Evolutionary conservation across 805 yeast species (phyloP).

Genomic region (Kurtzmaniella fragi): DNA sequence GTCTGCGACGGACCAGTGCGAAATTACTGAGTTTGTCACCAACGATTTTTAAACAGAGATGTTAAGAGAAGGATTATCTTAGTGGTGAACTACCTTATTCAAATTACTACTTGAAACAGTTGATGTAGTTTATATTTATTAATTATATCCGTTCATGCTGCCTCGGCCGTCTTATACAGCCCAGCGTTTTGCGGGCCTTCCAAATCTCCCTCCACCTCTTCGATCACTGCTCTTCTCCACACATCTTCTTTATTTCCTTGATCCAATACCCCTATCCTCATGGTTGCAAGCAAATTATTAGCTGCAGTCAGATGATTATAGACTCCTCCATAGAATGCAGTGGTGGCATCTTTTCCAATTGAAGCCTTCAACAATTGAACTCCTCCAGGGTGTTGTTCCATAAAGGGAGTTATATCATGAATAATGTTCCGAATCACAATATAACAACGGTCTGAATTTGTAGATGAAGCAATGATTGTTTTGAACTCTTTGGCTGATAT

Average conservation of each 20-base stretch:
- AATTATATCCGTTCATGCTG: conserved; percentile 24
- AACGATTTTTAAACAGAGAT: too few relatives aligned
- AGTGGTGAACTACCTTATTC: too few relatives aligned
- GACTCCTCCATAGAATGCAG: conserved; percentile 93
- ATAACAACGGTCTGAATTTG: conserved; percentile 48
- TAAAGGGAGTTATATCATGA: conserved; percentile 88
- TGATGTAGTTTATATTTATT: not conserved
- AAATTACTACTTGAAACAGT: not conserved
- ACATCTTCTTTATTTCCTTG: conserved; percentile 78
- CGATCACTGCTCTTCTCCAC: conserved; percentile 69
- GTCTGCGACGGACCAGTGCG: too few relatives aligned
- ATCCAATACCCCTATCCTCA: conserved; percentile 85
- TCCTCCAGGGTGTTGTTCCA: conserved; percentile 94
- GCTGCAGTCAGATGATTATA: conserved; percentile 93
- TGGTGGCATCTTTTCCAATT: conserved; percentile 89
- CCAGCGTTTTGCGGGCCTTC: conserved; percentile 10
- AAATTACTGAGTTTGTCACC: too few relatives aligned
- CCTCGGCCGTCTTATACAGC: conserved; percentile 28
- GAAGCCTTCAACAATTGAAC: conserved; percentile 70
- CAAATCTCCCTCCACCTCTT: conserved; percentile 40
- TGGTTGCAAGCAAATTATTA: conserved; percentile 81
- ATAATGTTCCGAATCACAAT: conserved; percentile 87
- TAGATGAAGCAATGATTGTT: conserved; percentile 28
- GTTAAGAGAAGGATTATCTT: too few relatives aligned
- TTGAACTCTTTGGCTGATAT: conserved; percentile 44